Base-by-base conservation (phyloP, 2,329 filamentous ascomycete genomes). In the Aspergillus fumigatus region DNA sequence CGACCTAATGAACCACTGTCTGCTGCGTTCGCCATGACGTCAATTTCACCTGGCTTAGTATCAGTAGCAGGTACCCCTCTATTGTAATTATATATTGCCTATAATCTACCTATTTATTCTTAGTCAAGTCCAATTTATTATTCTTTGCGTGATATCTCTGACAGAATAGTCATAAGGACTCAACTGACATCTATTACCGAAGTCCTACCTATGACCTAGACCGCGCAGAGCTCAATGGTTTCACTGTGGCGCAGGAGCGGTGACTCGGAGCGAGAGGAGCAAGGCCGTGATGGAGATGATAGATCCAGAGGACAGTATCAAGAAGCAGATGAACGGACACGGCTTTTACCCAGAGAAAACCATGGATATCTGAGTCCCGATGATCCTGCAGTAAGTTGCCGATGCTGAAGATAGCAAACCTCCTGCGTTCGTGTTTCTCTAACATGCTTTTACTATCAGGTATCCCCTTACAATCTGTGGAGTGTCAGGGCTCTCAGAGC, bases 391-490 rank as follows among this genome's bases (percentile, higher is more conserved):
- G 89, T 96, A 74, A 73, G 84, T 69, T 59, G 29, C 23, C 48
- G 35, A 9, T 32, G 11, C 32, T 27, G 23, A 40, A 23, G 40
- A 45, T 55, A 56, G 58, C 21, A 19, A 38, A 49, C n/a, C 51
- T 32, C 43, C 50, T n/a, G 19, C 19, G 27, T 35, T 48, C 7
- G 10, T 25, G 19, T 26, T 8, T 14, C 11, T 35, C 43, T 47
- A 8, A 47, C 23, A 25, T 45, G 3, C 0, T 17, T 43, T 26
- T 32, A 38, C 40, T 14, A 41, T 29, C 52, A 79, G 77, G 87
- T 90, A 25, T 90, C 91, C 3, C 94, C 94, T 0, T 97, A 97
- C 77, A 99, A 99, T 67, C 84, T 97, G 40, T 96, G 92, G 88
- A 90, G 86, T 57, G 89, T 99, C 51, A 88, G 94, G 19, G 84